Conservation (phyloP, 2,329 filamentous ascomycete genomes). For the Calonectria pteridis region DNA sequence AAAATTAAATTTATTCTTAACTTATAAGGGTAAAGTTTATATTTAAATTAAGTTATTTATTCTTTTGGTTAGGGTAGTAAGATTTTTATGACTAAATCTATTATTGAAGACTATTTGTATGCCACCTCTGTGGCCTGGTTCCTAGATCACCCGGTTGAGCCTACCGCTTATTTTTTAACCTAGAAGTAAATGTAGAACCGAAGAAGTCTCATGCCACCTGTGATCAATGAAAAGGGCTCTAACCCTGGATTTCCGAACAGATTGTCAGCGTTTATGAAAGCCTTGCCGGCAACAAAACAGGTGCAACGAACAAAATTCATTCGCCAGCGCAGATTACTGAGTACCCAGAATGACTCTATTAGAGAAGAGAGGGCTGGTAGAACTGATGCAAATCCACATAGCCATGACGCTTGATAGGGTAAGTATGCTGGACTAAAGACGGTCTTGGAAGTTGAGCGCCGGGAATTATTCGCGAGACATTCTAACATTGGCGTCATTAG, state of each 20-base stretch:
- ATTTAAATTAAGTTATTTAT: no score
- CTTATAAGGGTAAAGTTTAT: no score
- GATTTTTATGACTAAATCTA: no score
- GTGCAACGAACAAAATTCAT: neutral
- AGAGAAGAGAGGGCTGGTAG: neutral
- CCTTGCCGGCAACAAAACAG: neutral
- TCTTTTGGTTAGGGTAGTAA: no score
- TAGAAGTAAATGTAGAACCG: no score
- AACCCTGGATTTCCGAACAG: neutral
- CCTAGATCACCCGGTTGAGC: no score
- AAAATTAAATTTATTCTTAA: no score
- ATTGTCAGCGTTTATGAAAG: neutral
- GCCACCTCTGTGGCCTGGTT: no score
- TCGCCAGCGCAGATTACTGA: neutral
- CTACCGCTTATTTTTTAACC: no score
- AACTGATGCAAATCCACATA: neutral
- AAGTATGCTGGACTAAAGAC: neutral
- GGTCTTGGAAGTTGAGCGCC: neutral
- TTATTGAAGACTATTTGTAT: no score
- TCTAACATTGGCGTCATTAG: neutral
- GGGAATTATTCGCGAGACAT: neutral
- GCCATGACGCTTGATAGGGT: neutral
- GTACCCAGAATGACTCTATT: neutral
- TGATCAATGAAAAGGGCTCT: neutral
- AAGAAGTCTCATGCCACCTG: no score